Percentiles rank a stretch among this genome's conserved stretches.
Conservation (phyloP, 2,329 filamentous ascomycete species). For the Aotearoamyces nothofagi region DNA sequence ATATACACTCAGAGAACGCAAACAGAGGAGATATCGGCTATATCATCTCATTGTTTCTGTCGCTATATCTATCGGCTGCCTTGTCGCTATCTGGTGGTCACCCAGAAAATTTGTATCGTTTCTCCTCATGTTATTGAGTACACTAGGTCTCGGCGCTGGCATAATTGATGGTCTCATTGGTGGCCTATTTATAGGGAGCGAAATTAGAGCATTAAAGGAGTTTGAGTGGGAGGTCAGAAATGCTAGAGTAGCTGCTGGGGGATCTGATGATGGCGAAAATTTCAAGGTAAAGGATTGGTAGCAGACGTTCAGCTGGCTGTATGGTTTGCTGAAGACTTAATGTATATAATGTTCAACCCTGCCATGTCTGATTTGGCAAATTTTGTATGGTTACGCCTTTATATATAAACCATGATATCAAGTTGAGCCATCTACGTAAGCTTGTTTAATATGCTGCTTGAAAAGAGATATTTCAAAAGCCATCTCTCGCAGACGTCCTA, state of each 20-base stretch:
- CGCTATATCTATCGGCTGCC: slow-evolving; percentile 53
- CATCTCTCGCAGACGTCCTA: no score
- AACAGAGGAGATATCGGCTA: slow-evolving; percentile 57
- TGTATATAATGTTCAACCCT: no score
- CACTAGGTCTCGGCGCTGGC: slow-evolving; percentile 61
- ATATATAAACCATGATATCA: no score
- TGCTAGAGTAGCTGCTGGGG: slow-evolving; percentile 28
- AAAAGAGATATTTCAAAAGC: no score
- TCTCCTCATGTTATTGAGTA: slow-evolving; percentile 63
- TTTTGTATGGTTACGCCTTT: no score
- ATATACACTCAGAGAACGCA: slow-evolving; percentile 56
- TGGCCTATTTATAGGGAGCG: slow-evolving; percentile 71
- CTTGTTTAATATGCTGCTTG: no score
- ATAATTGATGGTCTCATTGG: slow-evolving; percentile 76
- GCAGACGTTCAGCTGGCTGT: no score
- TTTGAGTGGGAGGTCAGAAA: slow-evolving; percentile 87
- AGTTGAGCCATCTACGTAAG: no score
- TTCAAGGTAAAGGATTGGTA: slow-evolving; percentile 17
- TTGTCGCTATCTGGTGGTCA: slow-evolving; percentile 76
- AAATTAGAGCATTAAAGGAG: slow-evolving; percentile 71
- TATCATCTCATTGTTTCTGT: slow-evolving; percentile 59
- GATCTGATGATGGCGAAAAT: slow-evolving; percentile 11
- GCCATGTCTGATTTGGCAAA: no score
- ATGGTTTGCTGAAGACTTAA: no score
- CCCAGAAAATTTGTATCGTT: slow-evolving; percentile 65